Percentiles rank a stretch among this genome's conserved stretches.
These are phyloP conservation scores for Blastobotrys elegans DNA, from an alignment of 1,139 yeast species.

Conservation along the genomic window DNA sequence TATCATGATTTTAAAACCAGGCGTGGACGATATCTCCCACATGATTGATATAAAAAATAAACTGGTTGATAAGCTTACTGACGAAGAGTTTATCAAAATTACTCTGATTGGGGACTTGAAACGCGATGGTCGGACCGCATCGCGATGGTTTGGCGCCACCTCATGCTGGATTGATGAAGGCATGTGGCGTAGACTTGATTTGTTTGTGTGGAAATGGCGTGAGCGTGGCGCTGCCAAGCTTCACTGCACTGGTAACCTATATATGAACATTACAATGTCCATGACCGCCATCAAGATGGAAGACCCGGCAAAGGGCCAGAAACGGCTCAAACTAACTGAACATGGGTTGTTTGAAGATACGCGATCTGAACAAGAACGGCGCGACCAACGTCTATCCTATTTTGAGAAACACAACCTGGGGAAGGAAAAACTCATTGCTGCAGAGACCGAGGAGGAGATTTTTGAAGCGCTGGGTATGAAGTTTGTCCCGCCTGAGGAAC, in stretches of 20 bases:
- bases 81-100: conserved; percentile 35
- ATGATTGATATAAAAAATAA: conserved; percentile 32
- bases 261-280: conserved; percentile 39
- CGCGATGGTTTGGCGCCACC: conserved; percentile 38
- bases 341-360: conserved; percentile 42
- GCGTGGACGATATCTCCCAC: conserved; percentile 23
- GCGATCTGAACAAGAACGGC: background rate
- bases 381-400: background rate
- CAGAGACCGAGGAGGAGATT: conserved; percentile 44
- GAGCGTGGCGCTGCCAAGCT: conserved; percentile 50
- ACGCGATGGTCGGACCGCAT: conserved; percentile 15
- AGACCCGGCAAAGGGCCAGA: too few species aligned
- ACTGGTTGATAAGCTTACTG: conserved; percentile 31
- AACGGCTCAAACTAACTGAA: conserved; percentile 41
- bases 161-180: conserved; percentile 23
- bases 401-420: conserved; percentile 12
- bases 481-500: conserved; percentile 44
- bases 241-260: conserved; percentile 56
- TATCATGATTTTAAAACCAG: conserved; percentile 43
- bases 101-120: conserved; percentile 26
- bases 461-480: conserved; percentile 45
- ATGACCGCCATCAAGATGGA: conserved; percentile 1
- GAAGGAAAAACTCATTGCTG: conserved; percentile 38
- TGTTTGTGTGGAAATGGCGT: conserved; percentile 47
- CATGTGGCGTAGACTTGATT: conserved; percentile 52